Evolutionary conservation across 164 flowering plant species (phyloP).

Genomic region (Saururus chinensis): DNA sequence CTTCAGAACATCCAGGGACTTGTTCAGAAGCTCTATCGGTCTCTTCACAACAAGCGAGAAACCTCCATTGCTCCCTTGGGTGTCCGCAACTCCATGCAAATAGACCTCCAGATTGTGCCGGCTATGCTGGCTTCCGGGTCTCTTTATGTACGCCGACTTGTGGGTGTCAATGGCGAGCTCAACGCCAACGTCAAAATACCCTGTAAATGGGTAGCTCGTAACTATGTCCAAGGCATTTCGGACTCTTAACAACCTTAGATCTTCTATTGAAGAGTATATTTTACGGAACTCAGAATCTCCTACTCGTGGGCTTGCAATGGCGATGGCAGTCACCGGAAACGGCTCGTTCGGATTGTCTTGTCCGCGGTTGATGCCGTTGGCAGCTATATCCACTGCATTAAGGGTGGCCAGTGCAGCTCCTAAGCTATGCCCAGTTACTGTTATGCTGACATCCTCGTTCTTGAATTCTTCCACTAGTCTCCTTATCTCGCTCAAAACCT

Average conservation of each 20-base stretch:
- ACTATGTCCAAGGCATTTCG: slow-evolving; percentile 50
- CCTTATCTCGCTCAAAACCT: slow-evolving; percentile 53
- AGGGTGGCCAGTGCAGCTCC: slow-evolving; percentile 73
- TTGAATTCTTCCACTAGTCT: slow-evolving; percentile 43
- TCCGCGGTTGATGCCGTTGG: slow-evolving; percentile 36
- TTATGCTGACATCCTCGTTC: slow-evolving; percentile 41
- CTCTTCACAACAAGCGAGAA: slow-evolving; percentile 51
- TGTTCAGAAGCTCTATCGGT: slow-evolving; percentile 53
- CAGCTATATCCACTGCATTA: slow-evolving; percentile 59
- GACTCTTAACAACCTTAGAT: slow-evolving; percentile 35
- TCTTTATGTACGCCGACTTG: slow-evolving; percentile 54
- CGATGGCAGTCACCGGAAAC: slow-evolving; percentile 46
- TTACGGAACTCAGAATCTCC: slow-evolving; percentile 45
- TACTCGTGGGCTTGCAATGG: slow-evolving; percentile 65
- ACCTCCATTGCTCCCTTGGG: slow-evolving; percentile 42
- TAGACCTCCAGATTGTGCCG: slow-evolving; percentile 70
- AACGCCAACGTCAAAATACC: slow-evolving; percentile 53
- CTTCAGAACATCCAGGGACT: slow-evolving; percentile 34
- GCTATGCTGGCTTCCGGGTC: slow-evolving; percentile 24
- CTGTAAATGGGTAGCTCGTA: slow-evolving; percentile 54
- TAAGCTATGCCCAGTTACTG: slow-evolving; percentile 56
- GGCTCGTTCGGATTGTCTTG: slow-evolving; percentile 12
- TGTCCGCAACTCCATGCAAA: slow-evolving; percentile 85
- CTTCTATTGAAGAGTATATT: slow-evolving; percentile 15
- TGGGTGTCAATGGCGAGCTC: slow-evolving; percentile 51